phyloP scores from a whole-genome alignment of 441 rosid genomes.

The Pelargonium cotyledonis region DNA sequence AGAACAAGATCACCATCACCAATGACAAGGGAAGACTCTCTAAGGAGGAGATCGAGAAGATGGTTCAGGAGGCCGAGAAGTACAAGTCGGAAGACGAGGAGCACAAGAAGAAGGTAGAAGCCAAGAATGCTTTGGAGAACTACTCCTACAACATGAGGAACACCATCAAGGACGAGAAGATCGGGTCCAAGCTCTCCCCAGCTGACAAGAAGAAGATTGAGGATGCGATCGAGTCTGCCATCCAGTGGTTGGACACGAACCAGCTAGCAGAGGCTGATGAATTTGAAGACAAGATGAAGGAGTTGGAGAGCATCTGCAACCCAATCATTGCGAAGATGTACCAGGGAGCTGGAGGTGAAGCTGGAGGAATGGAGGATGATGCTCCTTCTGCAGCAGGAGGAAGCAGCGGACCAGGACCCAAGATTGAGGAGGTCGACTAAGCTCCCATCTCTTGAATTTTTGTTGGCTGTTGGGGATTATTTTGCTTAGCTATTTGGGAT shows the following conservation, averaged over 20 bases:
- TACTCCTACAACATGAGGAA: constrained; percentile 56
- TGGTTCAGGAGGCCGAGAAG: constrained; percentile 59
- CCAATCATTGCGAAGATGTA: constrained; percentile 55
- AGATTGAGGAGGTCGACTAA: constrained; percentile 74
- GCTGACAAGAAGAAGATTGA: constrained; percentile 58
- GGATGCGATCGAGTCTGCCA: constrained; percentile 43
- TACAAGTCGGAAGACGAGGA: constrained; percentile 58
- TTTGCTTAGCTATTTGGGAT: too few species aligned
- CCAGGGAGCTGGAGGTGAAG: constrained; percentile 36
- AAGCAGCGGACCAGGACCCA: constrained; percentile 44
- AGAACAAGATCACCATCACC: constrained; percentile 60
- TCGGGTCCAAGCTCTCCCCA: constrained; percentile 35
- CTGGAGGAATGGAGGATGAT: constrained; percentile 42
- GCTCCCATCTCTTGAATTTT: background rate
- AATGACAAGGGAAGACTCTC: constrained; percentile 61
- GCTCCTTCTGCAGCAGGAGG: constrained; percentile 16
- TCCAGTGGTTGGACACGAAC: constrained; percentile 49
- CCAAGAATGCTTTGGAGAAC: constrained; percentile 52
- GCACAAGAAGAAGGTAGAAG: constrained; percentile 58
- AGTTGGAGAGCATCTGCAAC: constrained; percentile 52
- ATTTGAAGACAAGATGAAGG: constrained; percentile 61
- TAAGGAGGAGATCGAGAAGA: constrained; percentile 55
- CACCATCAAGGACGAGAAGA: constrained; percentile 52
- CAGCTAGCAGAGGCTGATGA: constrained; percentile 55
- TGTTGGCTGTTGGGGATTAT: too few species aligned